Conservation (phyloP, 2,329 filamentous ascomycete genomes). For the Botrytis byssoidea region DNA sequence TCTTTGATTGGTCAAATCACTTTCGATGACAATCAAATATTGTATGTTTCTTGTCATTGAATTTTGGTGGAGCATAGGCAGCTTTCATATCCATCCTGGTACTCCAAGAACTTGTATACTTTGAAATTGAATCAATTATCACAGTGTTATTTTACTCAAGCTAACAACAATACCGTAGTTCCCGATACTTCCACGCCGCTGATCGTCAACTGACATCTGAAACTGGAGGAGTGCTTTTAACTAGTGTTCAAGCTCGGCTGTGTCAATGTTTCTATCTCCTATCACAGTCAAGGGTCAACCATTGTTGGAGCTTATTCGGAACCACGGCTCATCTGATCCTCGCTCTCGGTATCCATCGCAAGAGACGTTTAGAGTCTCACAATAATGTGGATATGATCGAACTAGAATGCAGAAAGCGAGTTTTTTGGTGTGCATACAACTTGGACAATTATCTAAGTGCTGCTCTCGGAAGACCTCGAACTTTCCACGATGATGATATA, state of each 20-base stretch:
- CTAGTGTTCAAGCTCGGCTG: constrained; percentile 44
- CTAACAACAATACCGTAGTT: constrained; percentile 27
- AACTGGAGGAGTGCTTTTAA: constrained; percentile 38
- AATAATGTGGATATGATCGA: constrained; percentile 41
- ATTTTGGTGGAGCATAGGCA: not conserved
- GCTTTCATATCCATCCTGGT: not conserved
- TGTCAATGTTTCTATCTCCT: constrained; percentile 41
- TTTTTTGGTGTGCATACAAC: constrained; percentile 65
- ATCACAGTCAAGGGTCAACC: constrained; percentile 40
- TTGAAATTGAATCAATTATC: not conserved
- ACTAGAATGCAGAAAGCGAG: constrained; percentile 51
- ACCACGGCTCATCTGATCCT: constrained; percentile 39
- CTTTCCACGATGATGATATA: constrained; percentile 64
- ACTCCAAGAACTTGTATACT: not conserved
- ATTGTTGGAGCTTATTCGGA: constrained; percentile 41
- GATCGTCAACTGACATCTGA: constrained; percentile 39
- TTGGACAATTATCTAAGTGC: constrained; percentile 64
- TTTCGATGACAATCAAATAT: not conserved
- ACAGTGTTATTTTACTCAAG: constrained; percentile 23
- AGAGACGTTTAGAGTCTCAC: constrained; percentile 26
- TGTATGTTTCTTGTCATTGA: not conserved
- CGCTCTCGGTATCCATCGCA: constrained; percentile 39
- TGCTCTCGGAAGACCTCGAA: constrained; percentile 58
- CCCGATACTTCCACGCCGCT: constrained; percentile 34
- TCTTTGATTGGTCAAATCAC: not conserved